These are phyloP conservation scores for Vicia faba DNA, from an alignment of 306 rosid genomes.

Conservation along the genomic window DNA sequence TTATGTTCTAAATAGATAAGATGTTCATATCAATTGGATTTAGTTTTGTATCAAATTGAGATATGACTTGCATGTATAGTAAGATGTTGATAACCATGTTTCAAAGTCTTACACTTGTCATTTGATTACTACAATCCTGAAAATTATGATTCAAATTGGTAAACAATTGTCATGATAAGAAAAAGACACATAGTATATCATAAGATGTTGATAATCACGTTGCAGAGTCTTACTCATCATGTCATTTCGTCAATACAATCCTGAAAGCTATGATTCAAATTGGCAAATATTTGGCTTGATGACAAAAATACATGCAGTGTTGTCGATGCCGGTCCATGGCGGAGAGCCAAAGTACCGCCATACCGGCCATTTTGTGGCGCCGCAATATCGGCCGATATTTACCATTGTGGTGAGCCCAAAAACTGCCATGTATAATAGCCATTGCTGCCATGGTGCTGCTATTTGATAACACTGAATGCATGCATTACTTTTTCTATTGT, in stretches of 20 bases:
- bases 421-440: no score
- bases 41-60: neutral
- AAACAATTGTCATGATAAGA: constrained; percentile 6
- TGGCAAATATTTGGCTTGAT: constrained; percentile 19
- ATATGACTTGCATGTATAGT: neutral
- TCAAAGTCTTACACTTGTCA: neutral
- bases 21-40: neutral
- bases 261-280: constrained; percentile 8
- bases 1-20: neutral
- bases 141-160: neutral
- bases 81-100: neutral
- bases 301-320: neutral
- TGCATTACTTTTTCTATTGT: neutral
- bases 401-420: no score
- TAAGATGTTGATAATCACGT: neutral
- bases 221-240: neutral
- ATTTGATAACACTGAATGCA: no score
- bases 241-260: constrained; percentile 7
- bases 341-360: no score
- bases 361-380: no score
- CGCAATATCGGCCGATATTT: no score
- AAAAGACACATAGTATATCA: neutral
- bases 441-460: no score
- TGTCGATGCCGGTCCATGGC: no score
- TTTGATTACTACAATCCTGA: constrained; percentile 15